Evolutionary conservation across 768 basidiomycete species (phyloP), one percentile per base, ranked within the genome.

Genomic region (Pisolithus tinctorius): DNA sequence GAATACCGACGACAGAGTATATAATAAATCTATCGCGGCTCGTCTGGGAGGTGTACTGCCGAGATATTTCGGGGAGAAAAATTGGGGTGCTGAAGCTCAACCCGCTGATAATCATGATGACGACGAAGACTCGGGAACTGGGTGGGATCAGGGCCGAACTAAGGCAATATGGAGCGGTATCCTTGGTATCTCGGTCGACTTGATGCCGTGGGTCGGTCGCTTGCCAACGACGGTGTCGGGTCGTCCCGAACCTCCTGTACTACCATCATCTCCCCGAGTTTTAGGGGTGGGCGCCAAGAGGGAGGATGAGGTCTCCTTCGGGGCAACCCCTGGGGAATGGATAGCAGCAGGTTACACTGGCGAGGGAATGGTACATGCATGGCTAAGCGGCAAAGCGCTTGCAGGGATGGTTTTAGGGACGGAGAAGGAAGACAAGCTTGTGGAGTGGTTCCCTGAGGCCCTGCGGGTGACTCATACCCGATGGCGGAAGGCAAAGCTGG

Each of bases 341-440:
- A 77, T 88, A 23, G 74, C 80, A 25, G 84, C 82, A 3, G 86
- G 84, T 16, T 88, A 82, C 60, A 72, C 76, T 2, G 86, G 85
- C 0, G 86, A 88, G 58, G 86, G 86, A 3, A 86, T 86, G 85
- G 77, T 77, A 3, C 79, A 85, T 53, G 83, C 82, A 0, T 85
- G 84, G 83, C 63, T 82, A 69, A 72, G 80, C 48, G 85, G 80
- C 14, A 75, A 74, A 51, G 81, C 80, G 1, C 64, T 85, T 5
- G 82, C 78, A 16, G 65, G 68, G 47, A 84, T 84, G 83, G 63
- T 88, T 9, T 61, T 82, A 7, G 76, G 69, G 6, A 60, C 47
- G 65, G 74, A 56, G 27, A 49, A 4, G 0, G 53, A 64, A 47
- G 56, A 60, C 6, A 56, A 61, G 29, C 55, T 72, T 16, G 49